These are phyloP conservation scores for Fusarium floridanum DNA, from an alignment of 2,329 filamentous ascomycete species.

Conservation along the genomic window DNA sequence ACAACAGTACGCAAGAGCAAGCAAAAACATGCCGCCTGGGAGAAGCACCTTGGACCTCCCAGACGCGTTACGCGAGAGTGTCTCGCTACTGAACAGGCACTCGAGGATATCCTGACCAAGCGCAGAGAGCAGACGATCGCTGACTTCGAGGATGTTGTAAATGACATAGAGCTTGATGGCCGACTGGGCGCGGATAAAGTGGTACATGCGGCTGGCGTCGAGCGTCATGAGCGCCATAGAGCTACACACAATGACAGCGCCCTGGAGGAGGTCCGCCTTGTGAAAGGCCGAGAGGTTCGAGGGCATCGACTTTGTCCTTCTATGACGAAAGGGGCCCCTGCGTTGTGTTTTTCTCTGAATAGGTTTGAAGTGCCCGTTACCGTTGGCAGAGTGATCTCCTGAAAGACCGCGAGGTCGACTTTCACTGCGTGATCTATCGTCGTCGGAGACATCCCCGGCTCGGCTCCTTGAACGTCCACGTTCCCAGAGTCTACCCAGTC, in stretches of 20 bases:
- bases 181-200: slow-evolving; percentile 94
- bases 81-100: slow-evolving; percentile 93
- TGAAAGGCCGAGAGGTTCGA: slow-evolving; percentile 88
- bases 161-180: slow-evolving; percentile 99
- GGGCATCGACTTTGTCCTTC: slow-evolving; percentile 84
- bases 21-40: slow-evolving; percentile 90
- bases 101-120: slow-evolving; percentile 96
- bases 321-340: slow-evolving; percentile 67
- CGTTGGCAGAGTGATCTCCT: slow-evolving; percentile 29
- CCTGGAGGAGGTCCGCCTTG: slow-evolving; percentile 95
- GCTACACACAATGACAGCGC: slow-evolving; percentile 87
- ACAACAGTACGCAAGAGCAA: slow-evolving; percentile 89
- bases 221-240: slow-evolving; percentile 89
- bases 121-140: slow-evolving; percentile 89
- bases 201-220: slow-evolving; percentile 97
- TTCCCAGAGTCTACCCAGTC: slow-evolving; percentile 82
- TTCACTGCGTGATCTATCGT: slow-evolving; percentile 55
- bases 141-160: slow-evolving; percentile 95
- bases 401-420: slow-evolving; percentile 52
- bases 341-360: slow-evolving; percentile 43
- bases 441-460: slow-evolving; percentile 52
- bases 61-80: slow-evolving; percentile 85
- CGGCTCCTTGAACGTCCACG: slow-evolving; percentile 62
- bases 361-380: slow-evolving; percentile 31
- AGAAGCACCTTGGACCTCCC: slow-evolving; percentile 92